Evolutionary conservation across 2,329 filamentous ascomycete species (phyloP).

Genomic region (Aspergillus uvarum): DNA sequence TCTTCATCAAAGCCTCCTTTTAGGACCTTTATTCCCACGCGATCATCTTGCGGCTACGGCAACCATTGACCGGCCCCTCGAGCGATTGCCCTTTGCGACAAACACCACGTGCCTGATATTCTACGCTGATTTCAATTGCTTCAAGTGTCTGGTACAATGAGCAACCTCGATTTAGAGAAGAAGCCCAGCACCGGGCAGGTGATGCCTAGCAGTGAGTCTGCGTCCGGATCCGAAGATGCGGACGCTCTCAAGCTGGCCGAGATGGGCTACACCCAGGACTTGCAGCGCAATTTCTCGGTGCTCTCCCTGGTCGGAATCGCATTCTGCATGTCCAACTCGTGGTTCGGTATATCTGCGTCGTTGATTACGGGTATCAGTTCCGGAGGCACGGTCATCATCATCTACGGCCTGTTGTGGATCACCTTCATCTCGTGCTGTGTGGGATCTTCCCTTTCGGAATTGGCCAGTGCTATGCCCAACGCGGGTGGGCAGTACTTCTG

Average conservation of each 20-base stretch:
- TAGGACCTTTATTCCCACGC: constrained; percentile 9
- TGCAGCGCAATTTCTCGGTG: constrained; percentile 49
- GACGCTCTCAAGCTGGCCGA: constrained; percentile 47
- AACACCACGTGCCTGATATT: constrained; percentile 2
- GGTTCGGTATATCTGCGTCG: constrained; percentile 52
- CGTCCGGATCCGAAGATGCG: constrained; percentile 23
- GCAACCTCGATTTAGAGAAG: constrained; percentile 21
- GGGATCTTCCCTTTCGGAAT: constrained; percentile 47
- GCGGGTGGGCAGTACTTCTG: constrained; percentile 55
- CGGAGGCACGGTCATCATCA: constrained; percentile 50
- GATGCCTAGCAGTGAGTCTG: constrained; percentile 12
- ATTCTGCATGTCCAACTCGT: constrained; percentile 53
- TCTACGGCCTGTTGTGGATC: constrained; percentile 52
- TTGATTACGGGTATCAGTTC: constrained; percentile 53
- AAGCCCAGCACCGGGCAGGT: constrained; percentile 19
- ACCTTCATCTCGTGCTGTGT: constrained; percentile 48
- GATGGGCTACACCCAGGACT: constrained; percentile 51
- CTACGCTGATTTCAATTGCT: background rate
- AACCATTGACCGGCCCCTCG: background rate
- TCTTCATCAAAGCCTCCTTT: constrained; percentile 2
- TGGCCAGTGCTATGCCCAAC: constrained; percentile 52
- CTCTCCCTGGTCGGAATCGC: constrained; percentile 52
- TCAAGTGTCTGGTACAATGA: constrained; percentile 15
- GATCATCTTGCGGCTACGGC: constrained; percentile 13
- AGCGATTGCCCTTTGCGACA: constrained; percentile 17